phyloP scores from a whole-genome alignment of 2,329 filamentous ascomycete genomes.

The Hirsutella minnesotensis region DNA sequence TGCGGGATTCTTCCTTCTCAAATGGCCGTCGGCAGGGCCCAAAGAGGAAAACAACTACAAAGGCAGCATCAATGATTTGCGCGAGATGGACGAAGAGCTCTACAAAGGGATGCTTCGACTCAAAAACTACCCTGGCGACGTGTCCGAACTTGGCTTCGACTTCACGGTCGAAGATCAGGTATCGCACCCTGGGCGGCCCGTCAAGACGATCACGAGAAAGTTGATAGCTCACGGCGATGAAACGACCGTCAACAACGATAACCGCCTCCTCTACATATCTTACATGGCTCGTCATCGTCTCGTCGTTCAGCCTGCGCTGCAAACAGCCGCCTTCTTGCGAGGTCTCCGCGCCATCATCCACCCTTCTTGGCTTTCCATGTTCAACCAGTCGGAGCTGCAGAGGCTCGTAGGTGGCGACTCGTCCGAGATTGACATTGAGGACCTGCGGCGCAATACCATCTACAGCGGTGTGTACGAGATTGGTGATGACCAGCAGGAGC shows the following conservation, averaged over 20 bases:
- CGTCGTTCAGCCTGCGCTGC: conserved; percentile 63
- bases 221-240: conserved; percentile 68
- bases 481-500: conserved; percentile 79
- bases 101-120: conserved; percentile 76
- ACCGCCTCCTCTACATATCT: conserved; percentile 87
- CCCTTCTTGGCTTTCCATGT: conserved; percentile 92
- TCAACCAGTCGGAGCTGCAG: conserved; percentile 91
- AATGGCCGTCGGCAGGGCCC: conserved; percentile 70
- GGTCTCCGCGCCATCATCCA: conserved; percentile 83
- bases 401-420: conserved; percentile 84
- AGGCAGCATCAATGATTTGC: conserved; percentile 86
- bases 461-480: conserved; percentile 84
- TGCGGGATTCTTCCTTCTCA: conserved; percentile 89
- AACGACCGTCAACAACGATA: conserved; percentile 76
- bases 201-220: conserved; percentile 58
- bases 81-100: conserved; percentile 80
- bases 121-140: conserved; percentile 76
- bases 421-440: conserved; percentile 74
- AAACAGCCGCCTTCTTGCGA: conserved; percentile 78
- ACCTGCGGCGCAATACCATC: conserved; percentile 70
- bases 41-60: conserved; percentile 62
- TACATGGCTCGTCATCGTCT: conserved; percentile 83
- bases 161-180: conserved; percentile 76
- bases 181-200: conserved; percentile 30
- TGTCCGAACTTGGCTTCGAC: conserved; percentile 60